phyloP scores from a whole-genome alignment of 2,329 filamentous ascomycete species.

The Neonectria magnoliae region DNA sequence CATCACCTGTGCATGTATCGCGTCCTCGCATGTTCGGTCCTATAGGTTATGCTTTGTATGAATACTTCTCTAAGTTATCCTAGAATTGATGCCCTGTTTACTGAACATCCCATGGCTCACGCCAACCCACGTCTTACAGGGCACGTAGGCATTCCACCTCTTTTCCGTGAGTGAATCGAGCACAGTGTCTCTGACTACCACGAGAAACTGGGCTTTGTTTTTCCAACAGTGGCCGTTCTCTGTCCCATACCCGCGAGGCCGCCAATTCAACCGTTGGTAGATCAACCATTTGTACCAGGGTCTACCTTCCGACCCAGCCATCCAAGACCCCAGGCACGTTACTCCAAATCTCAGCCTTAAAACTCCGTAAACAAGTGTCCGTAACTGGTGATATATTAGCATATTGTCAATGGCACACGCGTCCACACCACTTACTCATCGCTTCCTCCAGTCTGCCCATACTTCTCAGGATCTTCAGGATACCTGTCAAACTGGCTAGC shows the following conservation, averaged over 20 bases:
- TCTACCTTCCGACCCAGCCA: slow-evolving; percentile 27
- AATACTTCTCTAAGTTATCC: slow-evolving; percentile 27
- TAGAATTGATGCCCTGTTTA: slow-evolving; percentile 9
- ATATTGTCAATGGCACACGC: background rate
- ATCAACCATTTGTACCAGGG: slow-evolving; percentile 14
- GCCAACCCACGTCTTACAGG: background rate
- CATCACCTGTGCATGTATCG: background rate
- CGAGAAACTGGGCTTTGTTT: background rate
- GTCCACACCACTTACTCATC: slow-evolving; percentile 78
- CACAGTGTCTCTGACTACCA: background rate
- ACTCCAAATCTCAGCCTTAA: slow-evolving; percentile 51
- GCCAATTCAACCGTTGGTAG: slow-evolving; percentile 2
- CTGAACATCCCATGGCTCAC: background rate
- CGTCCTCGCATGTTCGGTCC: slow-evolving; percentile 7
- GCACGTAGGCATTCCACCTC: background rate
- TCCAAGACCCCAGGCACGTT: slow-evolving; percentile 30
- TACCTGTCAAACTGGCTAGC: slow-evolving; percentile 98
- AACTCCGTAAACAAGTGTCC: slow-evolving; percentile 82
- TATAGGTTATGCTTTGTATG: slow-evolving; percentile 31
- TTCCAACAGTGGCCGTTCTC: background rate
- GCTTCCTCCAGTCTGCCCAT: slow-evolving; percentile 75
- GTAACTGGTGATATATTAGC: slow-evolving; percentile 60
- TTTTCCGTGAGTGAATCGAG: slow-evolving; percentile 3
- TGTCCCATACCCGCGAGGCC: background rate
- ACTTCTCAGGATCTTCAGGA: slow-evolving; percentile 94